Percentiles rank a stretch among this genome's conserved stretches.
Conservation (phyloP, 208 protist genomes). For the Leishmania mexicana region DNA sequence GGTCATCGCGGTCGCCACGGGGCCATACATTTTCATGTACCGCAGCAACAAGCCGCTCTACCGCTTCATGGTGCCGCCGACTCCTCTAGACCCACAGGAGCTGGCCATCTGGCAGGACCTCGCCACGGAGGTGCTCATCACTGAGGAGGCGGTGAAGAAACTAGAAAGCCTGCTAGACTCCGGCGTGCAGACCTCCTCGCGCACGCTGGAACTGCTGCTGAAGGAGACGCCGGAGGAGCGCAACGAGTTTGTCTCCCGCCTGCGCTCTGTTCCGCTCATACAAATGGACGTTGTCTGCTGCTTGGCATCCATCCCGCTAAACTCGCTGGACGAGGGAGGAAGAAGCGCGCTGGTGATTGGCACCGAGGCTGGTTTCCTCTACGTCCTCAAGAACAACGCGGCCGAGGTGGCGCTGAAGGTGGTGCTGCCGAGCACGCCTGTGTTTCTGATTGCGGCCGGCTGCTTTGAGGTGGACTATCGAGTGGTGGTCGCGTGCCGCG, state of each 20-base stretch:
- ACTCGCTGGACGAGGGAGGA: constrained; percentile 57
- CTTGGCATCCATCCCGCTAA: constrained; percentile 78
- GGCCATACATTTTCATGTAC: constrained; percentile 93
- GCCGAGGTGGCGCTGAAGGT: constrained; percentile 60
- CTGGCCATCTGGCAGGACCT: constrained; percentile 65
- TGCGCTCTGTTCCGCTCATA: constrained; percentile 49
- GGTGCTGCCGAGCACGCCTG: constrained; percentile 70
- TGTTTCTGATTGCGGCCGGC: constrained; percentile 75
- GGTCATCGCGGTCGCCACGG: constrained; percentile 86
- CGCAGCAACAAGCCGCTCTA: constrained; percentile 90
- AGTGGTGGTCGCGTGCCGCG: constrained; percentile 91
- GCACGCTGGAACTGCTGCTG: constrained; percentile 82
- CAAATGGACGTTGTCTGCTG: constrained; percentile 87
- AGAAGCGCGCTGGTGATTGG: constrained; percentile 89
- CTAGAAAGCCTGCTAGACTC: constrained; percentile 54
- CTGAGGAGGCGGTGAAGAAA: constrained; percentile 39
- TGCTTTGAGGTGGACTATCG: constrained; percentile 89
- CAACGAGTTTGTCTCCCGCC: constrained; percentile 42
- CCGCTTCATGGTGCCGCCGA: constrained; percentile 85
- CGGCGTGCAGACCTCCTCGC: constrained; percentile 62
- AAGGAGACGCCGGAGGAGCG: constrained; percentile 55
- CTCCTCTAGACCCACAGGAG: constrained; percentile 68
- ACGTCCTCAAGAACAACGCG: constrained; percentile 74
- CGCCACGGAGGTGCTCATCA: constrained; percentile 20
- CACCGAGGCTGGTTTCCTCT: constrained; percentile 85